Conservation (phyloP, 495 filamentous ascomycete species). For the Penicillium pancosmium region DNA sequence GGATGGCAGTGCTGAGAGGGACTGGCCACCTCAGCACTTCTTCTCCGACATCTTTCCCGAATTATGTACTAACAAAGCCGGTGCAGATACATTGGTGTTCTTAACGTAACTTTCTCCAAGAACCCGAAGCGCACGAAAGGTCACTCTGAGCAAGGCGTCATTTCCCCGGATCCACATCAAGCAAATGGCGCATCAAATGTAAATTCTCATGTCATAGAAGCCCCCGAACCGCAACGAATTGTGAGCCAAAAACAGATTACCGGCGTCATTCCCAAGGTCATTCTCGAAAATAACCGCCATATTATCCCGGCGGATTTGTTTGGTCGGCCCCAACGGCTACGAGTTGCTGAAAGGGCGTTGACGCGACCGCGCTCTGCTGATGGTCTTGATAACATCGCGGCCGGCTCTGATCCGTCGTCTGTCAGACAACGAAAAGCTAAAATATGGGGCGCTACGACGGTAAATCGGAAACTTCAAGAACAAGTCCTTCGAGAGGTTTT, state of each 20-base stretch:
- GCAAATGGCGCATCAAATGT: slow-evolving; percentile 23
- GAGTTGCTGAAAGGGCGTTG: slow-evolving; percentile 29
- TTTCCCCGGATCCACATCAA: slow-evolving; percentile 20
- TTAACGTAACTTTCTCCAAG: slow-evolving; percentile 96
- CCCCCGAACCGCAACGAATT: slow-evolving; percentile 58
- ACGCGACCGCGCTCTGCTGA: slow-evolving; percentile 24
- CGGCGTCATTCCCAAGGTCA: slow-evolving; percentile 80
- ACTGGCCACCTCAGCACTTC: neutral
- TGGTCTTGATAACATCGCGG: slow-evolving; percentile 17
- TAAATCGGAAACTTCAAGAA: slow-evolving; percentile 85
- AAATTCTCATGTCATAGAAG: slow-evolving; percentile 20
- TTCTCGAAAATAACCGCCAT: slow-evolving; percentile 93
- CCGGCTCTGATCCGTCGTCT: slow-evolving; percentile 27
- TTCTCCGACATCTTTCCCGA: too few species aligned
- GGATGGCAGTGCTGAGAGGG: slow-evolving; percentile 7
- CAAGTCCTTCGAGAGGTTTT: slow-evolving; percentile 96
- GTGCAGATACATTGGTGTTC: slow-evolving; percentile 84
- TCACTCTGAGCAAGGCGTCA: slow-evolving; percentile 25
- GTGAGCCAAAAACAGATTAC: slow-evolving; percentile 77
- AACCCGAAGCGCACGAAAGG: slow-evolving; percentile 66
- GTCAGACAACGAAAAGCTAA: slow-evolving; percentile 45
- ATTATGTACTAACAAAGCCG: too few species aligned
- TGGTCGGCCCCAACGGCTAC: slow-evolving; percentile 39
- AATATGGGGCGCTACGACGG: slow-evolving; percentile 94
- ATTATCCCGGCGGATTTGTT: slow-evolving; percentile 87